phyloP scores from a whole-genome alignment of 768 basidiomycete genomes.

The Dictyophora rubrovolvata region DNA sequence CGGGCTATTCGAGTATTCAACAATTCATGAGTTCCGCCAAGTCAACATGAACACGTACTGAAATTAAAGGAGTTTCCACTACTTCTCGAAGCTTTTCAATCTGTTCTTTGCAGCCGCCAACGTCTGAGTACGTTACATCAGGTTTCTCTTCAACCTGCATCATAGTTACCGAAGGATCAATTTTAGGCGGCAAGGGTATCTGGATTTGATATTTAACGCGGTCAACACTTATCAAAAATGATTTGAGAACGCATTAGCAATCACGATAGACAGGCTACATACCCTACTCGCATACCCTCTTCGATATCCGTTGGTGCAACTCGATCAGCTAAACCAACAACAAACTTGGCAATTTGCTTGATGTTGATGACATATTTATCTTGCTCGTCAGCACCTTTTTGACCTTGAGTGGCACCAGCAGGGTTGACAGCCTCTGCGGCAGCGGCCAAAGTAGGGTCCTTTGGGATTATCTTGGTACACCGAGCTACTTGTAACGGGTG shows the following conservation, averaged over 20 bases:
- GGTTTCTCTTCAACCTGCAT: slow-evolving; percentile 99
- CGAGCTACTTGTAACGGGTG: slow-evolving; percentile 95
- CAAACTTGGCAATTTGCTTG: slow-evolving; percentile 99
- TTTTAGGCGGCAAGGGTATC: slow-evolving; percentile 96
- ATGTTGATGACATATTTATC: slow-evolving; percentile 99
- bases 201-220: slow-evolving; percentile 97
- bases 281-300: slow-evolving; percentile 99
- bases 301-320: slow-evolving; percentile 98
- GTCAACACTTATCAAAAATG: slow-evolving; percentile 60
- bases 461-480: slow-evolving; percentile 94
- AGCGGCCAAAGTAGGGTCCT: slow-evolving; percentile 66
- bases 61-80: slow-evolving; percentile 90
- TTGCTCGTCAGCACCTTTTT: slow-evolving; percentile 96
- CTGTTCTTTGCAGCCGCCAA: slow-evolving; percentile 98
- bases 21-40: slow-evolving; percentile 12
- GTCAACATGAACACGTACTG: slow-evolving; percentile 41
- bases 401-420: slow-evolving; percentile 65
- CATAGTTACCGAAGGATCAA: slow-evolving; percentile 99
- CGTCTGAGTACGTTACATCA: slow-evolving; percentile 94
- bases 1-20: slow-evolving; percentile 54
- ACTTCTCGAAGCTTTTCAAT: slow-evolving; percentile 98
- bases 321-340: slow-evolving; percentile 92
- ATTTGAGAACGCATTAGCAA: slow-evolving; percentile 2
- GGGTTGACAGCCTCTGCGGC: slow-evolving; percentile 73
- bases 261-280: slow-evolving; percentile 13